Evolutionary conservation across 2,329 filamentous ascomycete species (phyloP), one percentile per base, ranked within the genome.

Genomic region (Ascochyta koolunga): DNA sequence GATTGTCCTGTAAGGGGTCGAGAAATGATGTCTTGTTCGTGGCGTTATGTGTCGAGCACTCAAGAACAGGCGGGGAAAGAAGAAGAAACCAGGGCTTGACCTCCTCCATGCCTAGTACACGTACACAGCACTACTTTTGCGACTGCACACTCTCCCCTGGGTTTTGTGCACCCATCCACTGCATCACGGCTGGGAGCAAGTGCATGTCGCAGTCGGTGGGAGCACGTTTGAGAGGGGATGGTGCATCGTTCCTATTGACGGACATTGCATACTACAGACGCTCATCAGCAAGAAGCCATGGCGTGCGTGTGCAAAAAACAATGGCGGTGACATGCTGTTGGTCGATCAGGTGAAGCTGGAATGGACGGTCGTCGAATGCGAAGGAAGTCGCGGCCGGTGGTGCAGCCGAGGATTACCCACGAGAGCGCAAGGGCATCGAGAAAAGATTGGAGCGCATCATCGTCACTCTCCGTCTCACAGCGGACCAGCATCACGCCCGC

Each of bases 401-500:
- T 33, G 39, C 21, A 44, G 47, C 61, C 63, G 65, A 59, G 37
- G 60, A 62, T 65, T 54, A 22, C 39, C 62, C 65, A 65, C 27
- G 45, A 16, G 53, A 55, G 56, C 47, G 62, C 55, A 50, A 43
- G 59, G 59, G 62, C 27, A 9, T 50, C 39, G 58, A 65, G 60
- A 70, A 70, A 71, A 69, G 58, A 60, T 69, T 64, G 65, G 68
- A 61, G 55, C 59, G 56, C 66, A 67, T 69, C 68, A 59, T 60
- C 60, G 54, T 61, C 61, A 45, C 50, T 47, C 46, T 43, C 56
- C 36, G 54, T 55, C 54, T 59, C 59, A 41, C 47, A 37, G 43
- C 37, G 56, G 42, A 52, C 50, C 54, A 55, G 58, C 44, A 39
- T 32, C 56, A 46, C 51, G 51, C 40, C 56, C 49, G 31, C 47